These are phyloP conservation scores for Gossypium davidsonii DNA, from an alignment of 441 rosid species.

Conservation along the genomic window DNA sequence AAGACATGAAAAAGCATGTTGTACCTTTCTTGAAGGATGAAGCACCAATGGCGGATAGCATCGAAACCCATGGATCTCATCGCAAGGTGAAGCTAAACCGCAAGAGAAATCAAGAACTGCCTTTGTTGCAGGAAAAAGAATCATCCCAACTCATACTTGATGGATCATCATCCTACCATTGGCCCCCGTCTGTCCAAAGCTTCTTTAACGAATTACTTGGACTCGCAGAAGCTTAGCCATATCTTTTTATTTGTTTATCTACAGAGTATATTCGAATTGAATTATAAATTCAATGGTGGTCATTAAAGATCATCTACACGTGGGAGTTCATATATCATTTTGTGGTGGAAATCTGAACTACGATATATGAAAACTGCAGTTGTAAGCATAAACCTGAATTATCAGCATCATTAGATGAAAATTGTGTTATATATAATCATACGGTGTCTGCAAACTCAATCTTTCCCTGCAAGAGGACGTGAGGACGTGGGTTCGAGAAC, in stretches of 20 bases:
- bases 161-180: conserved; percentile 25
- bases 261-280: background rate
- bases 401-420: background rate
- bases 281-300: background rate
- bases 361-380: background rate
- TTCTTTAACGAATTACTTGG: conserved; percentile 31
- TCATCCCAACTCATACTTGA: conserved; percentile 21
- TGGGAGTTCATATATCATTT: background rate
- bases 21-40: conserved; percentile 45
- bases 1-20: conserved; percentile 41
- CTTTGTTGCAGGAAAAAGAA: background rate
- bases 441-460: background rate
- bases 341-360: background rate
- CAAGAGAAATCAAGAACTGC: conserved; percentile 11
- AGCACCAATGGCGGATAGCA: background rate
- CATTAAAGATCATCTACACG: background rate
- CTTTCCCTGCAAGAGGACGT: too few species aligned
- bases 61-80: background rate
- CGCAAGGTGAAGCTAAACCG: conserved; percentile 10
- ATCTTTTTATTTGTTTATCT: background rate
- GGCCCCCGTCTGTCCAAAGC: conserved; percentile 31
- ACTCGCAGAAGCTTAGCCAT: conserved; percentile 13
- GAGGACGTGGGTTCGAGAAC: background rate
- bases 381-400: background rate
- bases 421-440: background rate